These are phyloP conservation scores for Crataegus laevigata DNA, from an alignment of 306 rosid species.

Conservation along the genomic window DNA sequence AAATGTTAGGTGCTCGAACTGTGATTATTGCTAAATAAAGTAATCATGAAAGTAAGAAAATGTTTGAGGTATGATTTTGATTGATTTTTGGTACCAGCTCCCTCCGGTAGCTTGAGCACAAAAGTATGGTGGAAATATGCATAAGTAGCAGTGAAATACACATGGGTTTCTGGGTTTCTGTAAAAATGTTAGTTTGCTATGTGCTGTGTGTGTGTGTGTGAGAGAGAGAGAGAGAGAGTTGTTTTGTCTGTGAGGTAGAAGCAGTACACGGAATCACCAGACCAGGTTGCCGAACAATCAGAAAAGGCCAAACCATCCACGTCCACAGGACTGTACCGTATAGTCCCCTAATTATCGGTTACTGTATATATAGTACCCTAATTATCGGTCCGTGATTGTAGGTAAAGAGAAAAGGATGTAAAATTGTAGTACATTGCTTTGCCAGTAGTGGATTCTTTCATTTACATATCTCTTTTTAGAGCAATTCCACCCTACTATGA, in stretches of 20 bases:
- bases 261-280: constrained; percentile 37
- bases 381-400: constrained; percentile 45
- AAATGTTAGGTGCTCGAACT: too few relatives aligned
- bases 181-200: constrained; percentile 16
- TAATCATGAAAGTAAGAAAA: neutral
- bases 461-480: too few relatives aligned
- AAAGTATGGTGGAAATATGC: neutral
- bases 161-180: constrained; percentile 31
- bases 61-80: neutral
- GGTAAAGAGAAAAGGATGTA: neutral
- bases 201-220: neutral
- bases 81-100: neutral
- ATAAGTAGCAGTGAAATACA: neutral
- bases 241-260: constrained; percentile 13
- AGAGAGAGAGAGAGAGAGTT: neutral
- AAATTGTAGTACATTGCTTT: too few relatives aligned
- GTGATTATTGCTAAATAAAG: neutral
- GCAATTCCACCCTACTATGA: too few relatives aligned
- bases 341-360: constrained; percentile 37
- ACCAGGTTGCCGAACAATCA: constrained; percentile 26
- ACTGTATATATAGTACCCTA: constrained; percentile 31
- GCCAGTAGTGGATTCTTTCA: too few relatives aligned
- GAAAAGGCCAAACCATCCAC: constrained; percentile 41
- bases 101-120: neutral
- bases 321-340: constrained; percentile 45